phyloP scores from a whole-genome alignment of 2,329 filamentous ascomycete species.

The Colletotrichum sp. region DNA sequence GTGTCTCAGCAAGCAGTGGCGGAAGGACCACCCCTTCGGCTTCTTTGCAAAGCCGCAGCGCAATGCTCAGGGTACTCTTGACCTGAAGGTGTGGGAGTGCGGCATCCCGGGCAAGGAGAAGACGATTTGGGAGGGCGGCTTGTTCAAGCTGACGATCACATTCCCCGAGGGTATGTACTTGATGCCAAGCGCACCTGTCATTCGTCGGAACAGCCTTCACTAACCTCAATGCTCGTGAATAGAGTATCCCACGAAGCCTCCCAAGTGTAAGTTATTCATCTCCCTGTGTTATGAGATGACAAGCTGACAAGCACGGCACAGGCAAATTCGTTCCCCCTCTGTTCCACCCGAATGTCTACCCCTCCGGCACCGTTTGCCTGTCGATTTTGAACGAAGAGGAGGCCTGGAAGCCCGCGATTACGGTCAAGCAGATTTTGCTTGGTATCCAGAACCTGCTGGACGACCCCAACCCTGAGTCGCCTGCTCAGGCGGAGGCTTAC shows the following conservation, averaged over 20 bases:
- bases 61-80: slow-evolving; percentile 76
- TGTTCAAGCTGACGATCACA: slow-evolving; percentile 91
- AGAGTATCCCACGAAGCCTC: slow-evolving; percentile 99
- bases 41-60: slow-evolving; percentile 93
- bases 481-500: slow-evolving; percentile 96
- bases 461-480: slow-evolving; percentile 96
- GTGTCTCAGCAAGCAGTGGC: slow-evolving; percentile 84
- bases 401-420: slow-evolving; percentile 98
- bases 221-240: slow-evolving; percentile 26
- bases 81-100: slow-evolving; percentile 96
- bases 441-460: slow-evolving; percentile 96
- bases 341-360: slow-evolving; percentile 98
- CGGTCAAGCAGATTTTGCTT: slow-evolving; percentile 95
- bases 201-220: background rate
- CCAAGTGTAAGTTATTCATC: slow-evolving; percentile 80
- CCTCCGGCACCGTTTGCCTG: slow-evolving; percentile 95
- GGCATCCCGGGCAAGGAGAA: slow-evolving; percentile 95
- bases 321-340: slow-evolving; percentile 96
- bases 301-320: slow-evolving; percentile 38
- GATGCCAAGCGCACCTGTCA: background rate
- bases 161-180: slow-evolving; percentile 84
- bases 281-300: background rate
- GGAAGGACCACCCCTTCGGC: slow-evolving; percentile 94
- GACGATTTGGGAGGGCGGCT: slow-evolving; percentile 96
- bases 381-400: slow-evolving; percentile 99